Conservation (phyloP, 140 eudicot genomes). For the Oenanthe javanica region DNA sequence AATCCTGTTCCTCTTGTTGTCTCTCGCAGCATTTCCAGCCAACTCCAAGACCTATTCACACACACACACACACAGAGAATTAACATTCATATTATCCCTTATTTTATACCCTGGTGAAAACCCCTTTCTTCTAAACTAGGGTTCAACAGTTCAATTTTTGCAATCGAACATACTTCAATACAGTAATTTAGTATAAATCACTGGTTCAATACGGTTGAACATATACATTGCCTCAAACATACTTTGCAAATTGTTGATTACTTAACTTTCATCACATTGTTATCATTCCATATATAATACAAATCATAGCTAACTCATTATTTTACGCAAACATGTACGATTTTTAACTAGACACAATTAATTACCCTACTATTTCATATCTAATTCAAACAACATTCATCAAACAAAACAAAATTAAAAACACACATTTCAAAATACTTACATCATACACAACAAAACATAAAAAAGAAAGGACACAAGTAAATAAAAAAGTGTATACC, state of each 20-base stretch:
- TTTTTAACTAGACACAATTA: neutral
- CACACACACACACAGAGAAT: neutral
- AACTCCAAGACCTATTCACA: neutral
- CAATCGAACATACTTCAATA: neutral
- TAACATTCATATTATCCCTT: neutral
- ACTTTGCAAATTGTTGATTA: no score
- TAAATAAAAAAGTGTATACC: neutral
- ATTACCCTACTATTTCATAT: neutral
- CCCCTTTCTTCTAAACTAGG: neutral
- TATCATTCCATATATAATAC: no score
- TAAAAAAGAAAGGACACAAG: neutral
- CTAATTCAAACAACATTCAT: neutral
- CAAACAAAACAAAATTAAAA: neutral
- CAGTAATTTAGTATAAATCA: neutral
- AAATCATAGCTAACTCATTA: neutral
- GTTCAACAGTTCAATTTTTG: neutral
- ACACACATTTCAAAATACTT: no score
- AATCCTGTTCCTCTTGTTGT: constrained; percentile 9
- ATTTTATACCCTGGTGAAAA: neutral
- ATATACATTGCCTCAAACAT: no score
- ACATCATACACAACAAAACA: neutral
- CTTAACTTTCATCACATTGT: neutral
- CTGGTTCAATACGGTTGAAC: neutral
- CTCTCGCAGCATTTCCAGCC: constrained; percentile 10
- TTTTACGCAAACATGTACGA: neutral